These are phyloP conservation scores for Amylostereum areolatum DNA, from an alignment of 1,284 basidiomycete species.

Conservation along the genomic window DNA sequence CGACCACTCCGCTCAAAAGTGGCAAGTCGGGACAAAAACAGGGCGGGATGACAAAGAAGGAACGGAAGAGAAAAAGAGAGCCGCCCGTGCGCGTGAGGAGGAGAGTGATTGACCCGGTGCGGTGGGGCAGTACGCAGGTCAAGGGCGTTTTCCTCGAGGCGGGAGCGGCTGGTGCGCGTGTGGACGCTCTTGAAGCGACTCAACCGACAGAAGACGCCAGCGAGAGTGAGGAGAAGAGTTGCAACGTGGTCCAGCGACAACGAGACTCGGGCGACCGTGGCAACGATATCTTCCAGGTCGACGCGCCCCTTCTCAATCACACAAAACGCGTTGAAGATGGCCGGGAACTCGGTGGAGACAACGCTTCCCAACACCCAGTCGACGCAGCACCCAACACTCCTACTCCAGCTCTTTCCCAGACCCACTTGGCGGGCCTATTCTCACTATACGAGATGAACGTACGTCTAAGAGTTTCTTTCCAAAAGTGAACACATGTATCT, in stretches of 20 bases:
- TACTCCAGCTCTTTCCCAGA: constrained; percentile 8
- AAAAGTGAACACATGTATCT: background rate
- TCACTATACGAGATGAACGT: constrained; percentile 62
- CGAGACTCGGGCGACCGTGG: constrained; percentile 1
- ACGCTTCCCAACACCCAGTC: background rate
- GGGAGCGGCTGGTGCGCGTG: constrained; percentile 9
- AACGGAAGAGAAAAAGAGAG: constrained; percentile 17
- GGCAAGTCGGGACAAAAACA: constrained; percentile 6
- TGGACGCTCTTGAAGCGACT: background rate
- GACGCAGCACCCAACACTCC: constrained; percentile 2
- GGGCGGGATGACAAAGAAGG: constrained; percentile 10
- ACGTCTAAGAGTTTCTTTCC: constrained; percentile 9
- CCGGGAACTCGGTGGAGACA: constrained; percentile 1
- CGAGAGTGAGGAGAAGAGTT: constrained; percentile 8
- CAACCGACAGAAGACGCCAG: background rate
- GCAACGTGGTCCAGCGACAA: constrained; percentile 7
- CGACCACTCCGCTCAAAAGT: constrained; percentile 27
- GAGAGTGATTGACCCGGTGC: constrained; percentile 59
- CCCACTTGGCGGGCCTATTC: constrained; percentile 59
- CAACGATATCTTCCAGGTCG: constrained; percentile 9
- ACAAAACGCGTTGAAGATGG: background rate
- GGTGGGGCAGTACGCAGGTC: constrained; percentile 59
- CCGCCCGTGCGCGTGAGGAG: constrained; percentile 42
- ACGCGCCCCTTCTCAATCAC: no score
- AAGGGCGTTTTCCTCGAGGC: constrained; percentile 59